Conservation (phyloP, 495 filamentous ascomycete genomes). For the Aspergillus taichungensis region DNA sequence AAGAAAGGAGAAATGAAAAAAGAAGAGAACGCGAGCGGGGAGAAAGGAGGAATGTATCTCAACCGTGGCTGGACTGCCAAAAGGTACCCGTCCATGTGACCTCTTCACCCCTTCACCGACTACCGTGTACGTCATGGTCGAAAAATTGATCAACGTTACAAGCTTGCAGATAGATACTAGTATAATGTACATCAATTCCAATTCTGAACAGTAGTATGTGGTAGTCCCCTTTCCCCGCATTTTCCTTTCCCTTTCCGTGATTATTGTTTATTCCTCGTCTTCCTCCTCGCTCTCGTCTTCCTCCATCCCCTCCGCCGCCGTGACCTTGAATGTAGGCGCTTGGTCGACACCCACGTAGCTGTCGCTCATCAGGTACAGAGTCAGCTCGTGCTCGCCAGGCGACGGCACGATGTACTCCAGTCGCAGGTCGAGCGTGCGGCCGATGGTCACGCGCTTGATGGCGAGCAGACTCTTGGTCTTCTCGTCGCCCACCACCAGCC, state of each 20-base stretch:
- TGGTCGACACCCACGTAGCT: constrained; percentile 97
- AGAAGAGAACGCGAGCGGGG: constrained; percentile 11
- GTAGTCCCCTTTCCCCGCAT: not conserved
- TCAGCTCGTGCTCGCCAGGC: constrained; percentile 78
- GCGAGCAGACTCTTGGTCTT: constrained; percentile 76
- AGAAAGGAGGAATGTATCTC: not conserved
- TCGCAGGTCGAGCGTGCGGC: constrained; percentile 61
- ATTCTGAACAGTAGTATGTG: constrained; percentile 2
- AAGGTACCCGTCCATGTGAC: no score
- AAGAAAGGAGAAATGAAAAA: constrained; percentile 7
- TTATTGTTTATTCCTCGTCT: constrained; percentile 48
- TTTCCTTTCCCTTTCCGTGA: no score
- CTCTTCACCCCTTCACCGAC: no score
- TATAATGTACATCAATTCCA: constrained; percentile 10
- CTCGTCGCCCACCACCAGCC: constrained; percentile 86
- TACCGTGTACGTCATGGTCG: no score
- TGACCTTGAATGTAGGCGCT: constrained; percentile 79
- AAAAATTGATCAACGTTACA: not conserved
- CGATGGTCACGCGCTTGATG: constrained; percentile 91
- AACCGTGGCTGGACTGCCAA: no score
- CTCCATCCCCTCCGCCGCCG: constrained; percentile 86
- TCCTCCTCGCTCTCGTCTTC: constrained; percentile 84
- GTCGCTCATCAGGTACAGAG: constrained; percentile 92
- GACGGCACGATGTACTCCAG: constrained; percentile 85
- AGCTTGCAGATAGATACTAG: not conserved